Evolutionary conservation across 148 eudicot species (phyloP).

Genomic region (Bassia scoparia): DNA sequence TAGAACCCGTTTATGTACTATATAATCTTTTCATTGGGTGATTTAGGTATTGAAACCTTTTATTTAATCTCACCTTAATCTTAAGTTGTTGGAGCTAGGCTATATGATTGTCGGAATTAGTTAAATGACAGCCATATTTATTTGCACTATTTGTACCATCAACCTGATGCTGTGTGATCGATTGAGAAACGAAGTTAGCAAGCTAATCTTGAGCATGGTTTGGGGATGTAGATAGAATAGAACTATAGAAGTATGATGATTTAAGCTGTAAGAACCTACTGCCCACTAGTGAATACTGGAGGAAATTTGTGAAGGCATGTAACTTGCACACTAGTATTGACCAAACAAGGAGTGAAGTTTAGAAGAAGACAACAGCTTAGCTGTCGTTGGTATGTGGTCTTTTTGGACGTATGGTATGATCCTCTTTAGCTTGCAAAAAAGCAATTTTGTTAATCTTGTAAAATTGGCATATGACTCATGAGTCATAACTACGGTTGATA

Average conservation of each 20-base stretch:
- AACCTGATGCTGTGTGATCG: background rate
- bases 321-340: constrained; percentile 10
- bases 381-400: constrained; percentile 20
- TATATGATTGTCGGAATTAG: background rate
- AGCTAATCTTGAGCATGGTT: background rate
- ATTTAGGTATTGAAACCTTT: no score
- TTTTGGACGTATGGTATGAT: constrained; percentile 22
- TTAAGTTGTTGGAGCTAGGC: background rate
- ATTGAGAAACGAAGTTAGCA: background rate
- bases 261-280: no score
- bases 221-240: background rate
- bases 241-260: background rate
- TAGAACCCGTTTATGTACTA: no score
- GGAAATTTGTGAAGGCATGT: background rate
- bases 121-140: background rate
- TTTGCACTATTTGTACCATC: background rate
- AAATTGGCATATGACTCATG: background rate
- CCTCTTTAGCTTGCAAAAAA: constrained; percentile 14
- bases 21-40: no score
- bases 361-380: constrained; percentile 20
- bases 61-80: background rate
- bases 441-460: background rate
- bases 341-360: constrained; percentile 10
- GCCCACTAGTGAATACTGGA: no score
- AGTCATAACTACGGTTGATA: background rate